Base-by-base conservation (phyloP, 345 rosid species). In the Salix koriyanagi region DNA sequence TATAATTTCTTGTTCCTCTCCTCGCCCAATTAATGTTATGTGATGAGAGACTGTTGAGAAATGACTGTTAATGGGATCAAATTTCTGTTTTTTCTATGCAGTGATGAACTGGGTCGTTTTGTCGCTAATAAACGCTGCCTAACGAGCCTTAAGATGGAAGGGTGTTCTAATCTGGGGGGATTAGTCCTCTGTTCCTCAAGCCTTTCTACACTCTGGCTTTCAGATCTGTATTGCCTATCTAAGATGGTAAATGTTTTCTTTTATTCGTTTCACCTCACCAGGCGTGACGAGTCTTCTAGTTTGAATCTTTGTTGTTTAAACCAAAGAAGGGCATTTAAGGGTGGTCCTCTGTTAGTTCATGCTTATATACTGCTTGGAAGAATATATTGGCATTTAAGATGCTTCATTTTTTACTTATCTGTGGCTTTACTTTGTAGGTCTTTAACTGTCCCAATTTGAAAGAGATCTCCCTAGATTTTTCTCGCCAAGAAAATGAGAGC, bases 41-140 rank as follows among this genome's bases (percentile, higher is more conserved):
- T 54, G 23, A 67, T 52, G 15, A 19, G 56, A 66, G 60, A 64
- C 54, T 54, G 37, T 15, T 54, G 54, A 5, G 8, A 37, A 14
- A 50, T 50, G 39, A 37, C 60, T 79, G 48, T 36, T 74, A 79
- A 62, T 25, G 46, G 23, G 19, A 41, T 79, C 19, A 10, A 19
- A 69, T 65, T 76, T 75, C 69, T 42, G 70, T 37, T 52, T 80
- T 70, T 75, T 69, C 13, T 67, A 50, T 84, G 85, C 80, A 94
- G 98, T 52, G 96, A 92, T 84, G 99, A 94, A 83, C 76, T 96
- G 77, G 88, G 90, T 83, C 97, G 98, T 64, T 96, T 94, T 92
- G 97, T 96, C 76, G 94, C 99, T 58, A 93, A 92, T 80, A 94
- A 88, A 80, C 91, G 91, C 77, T 89, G 94, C 82, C 92, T 92